Evolutionary conservation across 305 asterid genomes (phyloP), one percentile per base, ranked within the genome.

Genomic region (Fraxinus sp.): DNA sequence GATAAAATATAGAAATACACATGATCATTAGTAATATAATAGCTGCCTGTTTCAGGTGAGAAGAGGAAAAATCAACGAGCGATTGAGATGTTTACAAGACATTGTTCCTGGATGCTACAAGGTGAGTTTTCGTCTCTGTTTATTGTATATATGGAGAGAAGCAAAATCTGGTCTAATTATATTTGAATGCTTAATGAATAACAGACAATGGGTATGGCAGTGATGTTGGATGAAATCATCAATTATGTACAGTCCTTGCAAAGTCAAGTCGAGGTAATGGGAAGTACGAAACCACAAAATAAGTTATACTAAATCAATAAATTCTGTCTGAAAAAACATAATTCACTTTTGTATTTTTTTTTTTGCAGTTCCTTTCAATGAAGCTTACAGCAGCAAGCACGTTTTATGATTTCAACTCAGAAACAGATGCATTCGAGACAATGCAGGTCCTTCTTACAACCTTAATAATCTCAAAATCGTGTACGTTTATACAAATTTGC

Each of bases 181-280:
- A 52, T 52, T 52, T 24, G 11, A 62, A 72, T 83, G 5, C 5
- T 80, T 71, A 10, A 41, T 35, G 49, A 82, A 82, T 90, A 81
- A 81, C 97, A 95, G 98, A 90, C 95, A 7, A 94, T 94, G 98
- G 98, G 98, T 64, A 95, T 95, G 98, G 94, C 98, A 11, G 94
- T 92, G 14, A 94, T 95, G 98, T 86, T 95, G 91, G 98, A 95
- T 82, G 98, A 93, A 88, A 93, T 91, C 32, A 95, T 92, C 81
- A 93, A 91, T 82, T 95, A 95, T 76, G 97, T 95, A 41, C 97
- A 93, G 32, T 93, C 97, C 14, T 88, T 95, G 88, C 98, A 95
- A 86, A 95, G 89, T 85, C 98, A 95, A 88, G 98, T 95, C 10
- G 98, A 95, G 94, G 98, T 93, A 49, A 86, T 91, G 66, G 76